A percentile compares a stretch with the other conserved stretches of the same genome.
These are phyloP conservation scores for Penicillium coffeae DNA, from an alignment of 495 filamentous ascomycete species.

Conservation along the genomic window DNA sequence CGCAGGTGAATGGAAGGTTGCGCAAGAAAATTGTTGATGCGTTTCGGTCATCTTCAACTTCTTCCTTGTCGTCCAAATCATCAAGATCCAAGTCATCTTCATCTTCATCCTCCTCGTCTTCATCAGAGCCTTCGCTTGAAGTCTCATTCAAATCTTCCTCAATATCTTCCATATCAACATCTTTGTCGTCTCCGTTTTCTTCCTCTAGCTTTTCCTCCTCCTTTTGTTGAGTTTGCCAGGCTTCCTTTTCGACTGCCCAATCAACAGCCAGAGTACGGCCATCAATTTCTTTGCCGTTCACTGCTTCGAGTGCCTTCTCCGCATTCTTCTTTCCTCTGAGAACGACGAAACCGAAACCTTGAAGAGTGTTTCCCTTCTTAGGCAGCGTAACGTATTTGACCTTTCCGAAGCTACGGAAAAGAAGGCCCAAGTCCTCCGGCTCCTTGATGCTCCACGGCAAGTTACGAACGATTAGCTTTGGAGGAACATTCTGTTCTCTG, in stretches of 20 bases:
- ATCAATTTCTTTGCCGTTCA: slow-evolving; percentile 90
- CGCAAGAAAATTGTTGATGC: slow-evolving; percentile 83
- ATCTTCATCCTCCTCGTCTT: slow-evolving; percentile 31
- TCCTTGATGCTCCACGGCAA: slow-evolving; percentile 93
- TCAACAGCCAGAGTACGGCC: slow-evolving; percentile 86
- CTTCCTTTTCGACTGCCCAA: slow-evolving; percentile 90
- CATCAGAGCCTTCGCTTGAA: slow-evolving; percentile 22
- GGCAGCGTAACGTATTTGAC: slow-evolving; percentile 79
- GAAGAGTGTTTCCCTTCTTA: slow-evolving; percentile 64
- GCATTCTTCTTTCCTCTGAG: slow-evolving; percentile 87
- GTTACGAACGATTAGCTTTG: slow-evolving; percentile 91
- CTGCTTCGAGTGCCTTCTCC: slow-evolving; percentile 73
- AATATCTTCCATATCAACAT: slow-evolving; percentile 41
- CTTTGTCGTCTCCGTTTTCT: slow-evolving; percentile 22
- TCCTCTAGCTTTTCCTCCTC: slow-evolving; percentile 25
- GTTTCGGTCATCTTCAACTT: slow-evolving; percentile 52
- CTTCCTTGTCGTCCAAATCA: slow-evolving; percentile 49
- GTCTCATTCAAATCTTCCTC: slow-evolving; percentile 23
- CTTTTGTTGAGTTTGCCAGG: slow-evolving; percentile 65
- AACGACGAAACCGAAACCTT: slow-evolving; percentile 91
- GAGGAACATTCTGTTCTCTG: slow-evolving; percentile 56
- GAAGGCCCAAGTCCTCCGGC: slow-evolving; percentile 66
- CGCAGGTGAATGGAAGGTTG: slow-evolving; percentile 84
- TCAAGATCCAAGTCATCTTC: slow-evolving; percentile 41
- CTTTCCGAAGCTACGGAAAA: slow-evolving; percentile 87